Evolutionary conservation across 2,329 filamentous ascomycete genomes (phyloP).

Genomic region (Colletotrichum sp.): DNA sequence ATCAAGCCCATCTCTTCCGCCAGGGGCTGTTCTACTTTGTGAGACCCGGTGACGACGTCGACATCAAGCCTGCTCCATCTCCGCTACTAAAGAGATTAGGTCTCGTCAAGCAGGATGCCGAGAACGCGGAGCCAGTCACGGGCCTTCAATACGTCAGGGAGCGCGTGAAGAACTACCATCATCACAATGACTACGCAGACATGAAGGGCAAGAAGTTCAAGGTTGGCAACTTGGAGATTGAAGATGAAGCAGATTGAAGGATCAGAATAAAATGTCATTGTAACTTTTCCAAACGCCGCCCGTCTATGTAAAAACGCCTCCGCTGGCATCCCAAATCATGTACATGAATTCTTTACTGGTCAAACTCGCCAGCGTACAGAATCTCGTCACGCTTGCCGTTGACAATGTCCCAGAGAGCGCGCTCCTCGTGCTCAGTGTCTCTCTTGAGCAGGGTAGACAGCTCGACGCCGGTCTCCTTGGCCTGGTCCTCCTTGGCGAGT

Average conservation of each 20-base stretch:
- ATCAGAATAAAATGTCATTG: not conserved
- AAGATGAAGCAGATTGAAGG: slow-evolving; percentile 36
- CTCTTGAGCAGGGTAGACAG: slow-evolving; percentile 27
- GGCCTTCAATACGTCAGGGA: slow-evolving; percentile 45
- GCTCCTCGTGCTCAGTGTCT: slow-evolving; percentile 38
- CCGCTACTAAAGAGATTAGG: slow-evolving; percentile 32
- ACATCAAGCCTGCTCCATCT: slow-evolving; percentile 33
- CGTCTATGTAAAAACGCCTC: not conserved
- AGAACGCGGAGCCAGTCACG: slow-evolving; percentile 33
- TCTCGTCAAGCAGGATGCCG: slow-evolving; percentile 26
- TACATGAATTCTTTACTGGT: not conserved
- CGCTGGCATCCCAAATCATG: not conserved
- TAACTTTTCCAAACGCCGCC: not conserved
- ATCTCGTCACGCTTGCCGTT: slow-evolving; percentile 48
- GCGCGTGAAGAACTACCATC: slow-evolving; percentile 44
- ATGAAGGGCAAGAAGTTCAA: slow-evolving; percentile 43
- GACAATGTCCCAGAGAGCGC: slow-evolving; percentile 50
- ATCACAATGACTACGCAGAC: slow-evolving; percentile 42
- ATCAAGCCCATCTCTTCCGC: slow-evolving; percentile 35
- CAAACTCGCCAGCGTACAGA: slow-evolving; percentile 50
- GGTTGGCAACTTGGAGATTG: slow-evolving; percentile 43
- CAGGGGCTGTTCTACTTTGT: slow-evolving; percentile 42
- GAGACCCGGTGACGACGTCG: slow-evolving; percentile 35
- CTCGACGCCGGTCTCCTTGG: slow-evolving; percentile 30
- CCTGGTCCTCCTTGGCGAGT: slow-evolving; percentile 45